phyloP scores from a whole-genome alignment of 2,329 filamentous ascomycete genomes.

The Fusarium tanahbumbuense region DNA sequence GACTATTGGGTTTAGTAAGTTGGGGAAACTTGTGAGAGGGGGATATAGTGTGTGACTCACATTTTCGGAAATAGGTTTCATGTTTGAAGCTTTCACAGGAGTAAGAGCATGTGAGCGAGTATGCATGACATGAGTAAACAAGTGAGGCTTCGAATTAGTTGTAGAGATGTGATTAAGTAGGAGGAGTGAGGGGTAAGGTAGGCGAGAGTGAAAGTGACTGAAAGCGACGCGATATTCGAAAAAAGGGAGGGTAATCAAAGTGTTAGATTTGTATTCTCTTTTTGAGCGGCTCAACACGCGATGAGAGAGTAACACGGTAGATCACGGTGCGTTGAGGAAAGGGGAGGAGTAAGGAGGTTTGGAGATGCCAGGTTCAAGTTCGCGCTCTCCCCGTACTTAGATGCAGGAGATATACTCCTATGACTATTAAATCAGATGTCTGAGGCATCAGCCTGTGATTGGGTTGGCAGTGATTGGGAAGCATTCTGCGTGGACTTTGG shows the following conservation, averaged over 20 bases:
- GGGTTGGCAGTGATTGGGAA: background rate
- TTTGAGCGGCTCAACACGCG: constrained; percentile 6
- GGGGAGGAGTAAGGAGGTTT: background rate
- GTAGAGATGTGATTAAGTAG: background rate
- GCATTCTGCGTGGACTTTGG: background rate
- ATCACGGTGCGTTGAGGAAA: constrained; percentile 8
- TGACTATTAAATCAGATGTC: background rate
- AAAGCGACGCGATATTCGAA: background rate
- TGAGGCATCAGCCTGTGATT: constrained; percentile 7
- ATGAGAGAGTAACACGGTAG: constrained; percentile 12
- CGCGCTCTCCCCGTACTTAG: background rate
- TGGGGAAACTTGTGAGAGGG: background rate
- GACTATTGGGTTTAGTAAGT: constrained; percentile 29
- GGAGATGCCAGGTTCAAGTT: background rate
- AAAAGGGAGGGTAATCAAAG: background rate
- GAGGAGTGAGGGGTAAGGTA: background rate
- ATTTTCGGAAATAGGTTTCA: constrained; percentile 27
- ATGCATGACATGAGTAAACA: background rate
- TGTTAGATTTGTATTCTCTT: background rate
- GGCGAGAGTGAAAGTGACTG: background rate
- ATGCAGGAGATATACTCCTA: background rate
- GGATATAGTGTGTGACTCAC: constrained; percentile 6
- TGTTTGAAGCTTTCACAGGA: constrained; percentile 6
- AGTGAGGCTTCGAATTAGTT: background rate
- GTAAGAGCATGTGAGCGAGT: background rate